Base-by-base conservation (phyloP, 768 basidiomycete genomes). In the Scleroderma bovista region DNA sequence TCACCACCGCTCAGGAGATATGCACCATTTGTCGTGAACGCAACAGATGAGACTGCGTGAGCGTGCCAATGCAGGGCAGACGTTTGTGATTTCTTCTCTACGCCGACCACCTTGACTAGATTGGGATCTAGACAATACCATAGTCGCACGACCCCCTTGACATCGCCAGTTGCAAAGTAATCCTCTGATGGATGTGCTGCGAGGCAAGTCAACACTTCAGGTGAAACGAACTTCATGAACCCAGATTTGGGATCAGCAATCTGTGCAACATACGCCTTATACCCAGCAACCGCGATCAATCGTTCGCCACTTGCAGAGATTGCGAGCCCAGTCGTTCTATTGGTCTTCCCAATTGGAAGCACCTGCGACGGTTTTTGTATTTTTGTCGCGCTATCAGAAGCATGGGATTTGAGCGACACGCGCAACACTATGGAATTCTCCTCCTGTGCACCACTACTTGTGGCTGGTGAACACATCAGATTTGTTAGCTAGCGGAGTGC, bases 21-120 rank as follows among this genome's bases (percentile, higher is more conserved):
- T 8, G 92, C 86, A 12, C 96, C 96, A 56, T 95, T 93, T 12
- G 84, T 69, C 0, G 93, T 89, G 66, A 98, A 99, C 0, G 83
- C 74, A 23, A 99, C 65, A 1, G 91, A 85, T 3, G 88, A 83
- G 16, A 98, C 89, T 3, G 92, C 80, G 64, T 98, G 95, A 2
- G 95, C 88, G 63, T 99, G 96, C 96, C 96, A 99, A 68, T 97
- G 95, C 46, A 97, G 69, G 5, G 83, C 78, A 3, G 89, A 84
- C 1, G 92, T 94, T 60, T 90, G 87, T 1, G 92, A 80, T 50
- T 80, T 83, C 66, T 86, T 89, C 66, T 87, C 88, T 31, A 86
- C 78, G 15, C 81, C 82, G 32, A 74, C 72, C 37, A 75, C 74
- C 59, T 76, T 77, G 29, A 69, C 62, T 22, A 76, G 61, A 20